These are phyloP conservation scores for Phalaenopsis hybrid DNA, from an alignment of 116 monocot species.

Conservation along the genomic window DNA sequence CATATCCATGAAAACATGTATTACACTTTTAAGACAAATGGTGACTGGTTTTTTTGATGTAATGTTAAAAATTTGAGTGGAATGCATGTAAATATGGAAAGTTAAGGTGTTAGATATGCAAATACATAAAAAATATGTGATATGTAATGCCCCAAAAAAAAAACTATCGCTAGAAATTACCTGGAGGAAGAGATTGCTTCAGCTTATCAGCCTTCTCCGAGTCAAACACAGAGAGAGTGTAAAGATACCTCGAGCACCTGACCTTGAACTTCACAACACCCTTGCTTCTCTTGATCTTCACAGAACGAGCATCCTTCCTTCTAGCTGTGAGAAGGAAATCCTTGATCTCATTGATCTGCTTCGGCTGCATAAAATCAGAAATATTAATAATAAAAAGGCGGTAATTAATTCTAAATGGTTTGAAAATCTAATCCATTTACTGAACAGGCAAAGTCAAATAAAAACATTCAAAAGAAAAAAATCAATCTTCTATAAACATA, in stretches of 20 bases:
- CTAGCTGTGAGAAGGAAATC: slow-evolving; percentile 51
- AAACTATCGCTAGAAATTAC: background rate
- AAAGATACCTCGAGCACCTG: slow-evolving; percentile 39
- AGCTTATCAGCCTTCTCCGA: slow-evolving; percentile 39
- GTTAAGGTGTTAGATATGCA: no score
- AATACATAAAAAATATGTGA: no score
- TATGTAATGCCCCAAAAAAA: background rate
- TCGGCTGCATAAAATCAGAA: slow-evolving; percentile 17
- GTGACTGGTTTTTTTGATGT: no score
- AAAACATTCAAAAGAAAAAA: no score
- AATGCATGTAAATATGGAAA: no score
- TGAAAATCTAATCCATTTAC: background rate
- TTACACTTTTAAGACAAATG: no score
- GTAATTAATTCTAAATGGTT: background rate
- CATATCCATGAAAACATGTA: no score
- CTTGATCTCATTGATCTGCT: slow-evolving; percentile 51
- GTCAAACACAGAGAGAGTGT: slow-evolving; percentile 34
- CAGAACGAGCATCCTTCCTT: slow-evolving; percentile 41
- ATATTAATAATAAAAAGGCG: background rate
- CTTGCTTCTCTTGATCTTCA: slow-evolving; percentile 45
- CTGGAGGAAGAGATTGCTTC: slow-evolving; percentile 35
- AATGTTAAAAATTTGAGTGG: no score
- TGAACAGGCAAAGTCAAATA: no score
- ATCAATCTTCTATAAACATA: no score
- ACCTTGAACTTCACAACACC: slow-evolving; percentile 50